phyloP scores from a whole-genome alignment of 257 asterid genomes.

The Jaltomata sinuosa region DNA sequence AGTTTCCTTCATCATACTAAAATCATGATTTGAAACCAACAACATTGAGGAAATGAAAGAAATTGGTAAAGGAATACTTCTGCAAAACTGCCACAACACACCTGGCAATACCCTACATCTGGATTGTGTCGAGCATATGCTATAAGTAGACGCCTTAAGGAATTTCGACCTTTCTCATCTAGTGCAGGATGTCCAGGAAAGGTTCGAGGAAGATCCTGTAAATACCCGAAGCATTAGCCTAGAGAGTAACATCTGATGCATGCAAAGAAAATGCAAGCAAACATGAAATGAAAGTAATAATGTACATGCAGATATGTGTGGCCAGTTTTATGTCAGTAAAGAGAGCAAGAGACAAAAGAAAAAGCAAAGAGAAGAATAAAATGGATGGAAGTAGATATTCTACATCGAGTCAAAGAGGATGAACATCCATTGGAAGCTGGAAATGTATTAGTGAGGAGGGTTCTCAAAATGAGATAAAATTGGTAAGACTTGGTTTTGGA shows the following conservation, averaged over 20 bases:
- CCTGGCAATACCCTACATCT: slow-evolving; percentile 96
- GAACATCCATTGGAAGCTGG: slow-evolving; percentile 2
- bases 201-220: slow-evolving; percentile 89
- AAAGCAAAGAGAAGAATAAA: not conserved
- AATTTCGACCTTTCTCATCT: slow-evolving; percentile 73
- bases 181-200: slow-evolving; percentile 96
- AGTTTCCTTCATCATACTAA: not conserved
- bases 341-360: not conserved
- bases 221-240: slow-evolving; percentile 16
- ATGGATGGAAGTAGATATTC: not conserved
- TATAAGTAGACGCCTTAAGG: slow-evolving; percentile 73
- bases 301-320: not conserved
- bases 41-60: not conserved
- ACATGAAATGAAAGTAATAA: not conserved
- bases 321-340: not conserved
- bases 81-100: slow-evolving; percentile 19
- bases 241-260: slow-evolving; percentile 4
- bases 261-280: not conserved
- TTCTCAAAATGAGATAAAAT: not conserved
- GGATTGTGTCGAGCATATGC: slow-evolving; percentile 93
- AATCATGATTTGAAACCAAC: not conserved
- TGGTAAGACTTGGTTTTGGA: not conserved
- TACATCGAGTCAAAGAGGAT: not conserved
- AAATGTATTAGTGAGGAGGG: not conserved
- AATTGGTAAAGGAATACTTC: slow-evolving; percentile 6